Evolutionary conservation across 306 rosid genomes (phyloP), one percentile per base, ranked within the genome.

Genomic region (Myrica gale): DNA sequence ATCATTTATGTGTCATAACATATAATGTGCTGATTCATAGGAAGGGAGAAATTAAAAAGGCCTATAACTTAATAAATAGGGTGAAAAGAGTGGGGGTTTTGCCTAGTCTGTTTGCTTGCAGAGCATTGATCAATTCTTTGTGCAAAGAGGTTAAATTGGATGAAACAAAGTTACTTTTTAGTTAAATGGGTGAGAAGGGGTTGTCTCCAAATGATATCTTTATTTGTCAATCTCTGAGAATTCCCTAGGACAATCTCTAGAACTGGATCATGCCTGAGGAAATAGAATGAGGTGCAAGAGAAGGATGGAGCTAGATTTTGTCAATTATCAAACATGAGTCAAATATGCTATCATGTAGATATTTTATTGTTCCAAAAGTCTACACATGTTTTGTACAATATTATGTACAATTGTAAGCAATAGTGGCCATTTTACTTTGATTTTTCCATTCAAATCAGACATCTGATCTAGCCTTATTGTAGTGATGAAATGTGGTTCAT

Each of bases 391-490:
- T n/a, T n/a, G n/a, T n/a, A n/a, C n/a, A n/a, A n/a, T n/a, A n/a
- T n/a, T n/a, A n/a, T n/a, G n/a, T n/a, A n/a, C n/a, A n/a, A n/a
- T n/a, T n/a, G n/a, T n/a, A n/a, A n/a, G n/a, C n/a, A n/a, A n/a
- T n/a, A n/a, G n/a, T n/a, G n/a, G n/a, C n/a, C n/a, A n/a, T n/a
- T n/a, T n/a, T n/a, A n/a, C n/a, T n/a, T n/a, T n/a, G n/a, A n/a
- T n/a, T n/a, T n/a, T n/a, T n/a, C n/a, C n/a, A n/a, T n/a, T n/a
- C n/a, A n/a, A n/a, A n/a, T n/a, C n/a, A n/a, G n/a, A n/a, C n/a
- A n/a, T n/a, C n/a, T n/a, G n/a, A n/a, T n/a, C n/a, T n/a, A n/a
- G 76, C 92, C 98, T 89, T 90, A 79, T 79, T 92, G 99, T 80
- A n/a, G n/a, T n/a, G n/a, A n/a, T 96, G 97, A 78, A 84, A 41